These are phyloP conservation scores for Chiua sp. DNA, from an alignment of 1,284 basidiomycete genomes.

Conservation along the genomic window DNA sequence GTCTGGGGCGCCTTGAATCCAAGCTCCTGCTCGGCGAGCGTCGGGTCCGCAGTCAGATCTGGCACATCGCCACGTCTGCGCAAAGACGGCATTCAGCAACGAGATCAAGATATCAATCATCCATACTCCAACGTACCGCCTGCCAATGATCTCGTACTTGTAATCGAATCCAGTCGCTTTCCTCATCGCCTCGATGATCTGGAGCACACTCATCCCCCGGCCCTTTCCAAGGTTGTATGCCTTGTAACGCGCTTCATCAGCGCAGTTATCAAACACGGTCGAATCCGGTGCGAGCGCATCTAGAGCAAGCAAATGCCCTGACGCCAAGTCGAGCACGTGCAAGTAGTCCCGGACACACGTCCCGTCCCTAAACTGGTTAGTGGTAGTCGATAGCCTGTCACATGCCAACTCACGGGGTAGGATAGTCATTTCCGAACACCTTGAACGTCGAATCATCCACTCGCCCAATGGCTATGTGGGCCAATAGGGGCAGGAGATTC, in stretches of 20 bases:
- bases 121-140: conserved; percentile 64
- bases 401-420: conserved; percentile 72
- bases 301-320: conserved; percentile 92
- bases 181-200: conserved; percentile 96
- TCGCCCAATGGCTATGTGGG: conserved; percentile 95
- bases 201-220: conserved; percentile 89
- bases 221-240: conserved; percentile 98
- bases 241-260: conserved; percentile 72
- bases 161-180: conserved; percentile 90
- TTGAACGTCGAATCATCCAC: conserved; percentile 83
- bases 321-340: conserved; percentile 95
- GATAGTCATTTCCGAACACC: conserved; percentile 98
- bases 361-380: conserved; percentile 71
- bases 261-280: conserved; percentile 57
- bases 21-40: conserved; percentile 92
- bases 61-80: conserved; percentile 92
- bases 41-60: conserved; percentile 94
- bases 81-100: conserved; percentile 14
- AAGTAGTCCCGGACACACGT: conserved; percentile 99
- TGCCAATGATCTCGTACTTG: conserved; percentile 88
- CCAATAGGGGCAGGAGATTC: conserved; percentile 93
- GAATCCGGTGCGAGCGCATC: conserved; percentile 80
- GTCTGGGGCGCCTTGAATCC: conserved; percentile 88
- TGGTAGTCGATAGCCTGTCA: neutral
- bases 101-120: neutral